Evolutionary conservation across 2,329 filamentous ascomycete genomes (phyloP), one percentile per base, ranked within the genome.

Genomic region (Whalleya microplaca): DNA sequence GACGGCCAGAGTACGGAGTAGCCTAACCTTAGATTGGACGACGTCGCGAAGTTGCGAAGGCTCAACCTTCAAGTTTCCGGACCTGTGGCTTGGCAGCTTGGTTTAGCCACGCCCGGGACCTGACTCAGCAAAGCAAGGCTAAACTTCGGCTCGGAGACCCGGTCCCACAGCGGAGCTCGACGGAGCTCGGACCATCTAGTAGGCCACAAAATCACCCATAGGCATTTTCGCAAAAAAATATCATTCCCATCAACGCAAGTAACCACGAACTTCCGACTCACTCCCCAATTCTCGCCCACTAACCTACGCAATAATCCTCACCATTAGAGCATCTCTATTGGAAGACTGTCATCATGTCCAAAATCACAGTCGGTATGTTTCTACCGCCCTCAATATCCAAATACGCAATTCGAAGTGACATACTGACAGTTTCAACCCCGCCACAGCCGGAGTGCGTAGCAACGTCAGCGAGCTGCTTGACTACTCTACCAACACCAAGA

Each of bases 401-500:
- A 41, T 12, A 21, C 46, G 20, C 27, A 16, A 49, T 14, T 37
- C 32, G 14, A 12, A 6, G 32, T 12, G 10, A 41, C 5, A 44
- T 62, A 53, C 53, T 58, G 23, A 47, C 37, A 56, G 66, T 62
- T 62, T 56, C 51, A 29, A 65, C 62, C 61, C 65, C 59, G 73
- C 71, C 75, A 63, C 48, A 71, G 71, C 71, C 70, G 71, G 72
- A 73, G 73, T 75, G 72, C 73, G 71, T 66, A 53, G 62, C 51
- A 69, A 98, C 84, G 91, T 98, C 78, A 83, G 89, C 79, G 86
- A 95, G 78, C 86, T 99, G 75, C 90, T 99, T 74, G 89, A 96
- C 75, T 98, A 98, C 89, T 96, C 90, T 76, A 84, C 84, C 73
- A 87, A 96, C 80, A 91, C 90, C 80, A 96, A 96, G 90, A 96